Conservation (phyloP, 306 rosid species). For the Quercus agrifolia region DNA sequence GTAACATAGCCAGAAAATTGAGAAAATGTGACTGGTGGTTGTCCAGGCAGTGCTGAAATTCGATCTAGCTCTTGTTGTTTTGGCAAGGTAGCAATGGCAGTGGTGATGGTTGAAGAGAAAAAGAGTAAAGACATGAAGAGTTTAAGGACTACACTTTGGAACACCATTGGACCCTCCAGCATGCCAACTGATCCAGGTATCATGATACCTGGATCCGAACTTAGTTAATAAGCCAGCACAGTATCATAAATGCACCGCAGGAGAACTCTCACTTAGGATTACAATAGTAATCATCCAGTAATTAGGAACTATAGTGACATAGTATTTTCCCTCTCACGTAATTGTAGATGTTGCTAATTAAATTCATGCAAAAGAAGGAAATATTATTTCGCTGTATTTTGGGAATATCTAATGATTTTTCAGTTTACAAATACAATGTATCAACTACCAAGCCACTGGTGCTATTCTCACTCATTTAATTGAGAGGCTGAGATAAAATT, state of each 20-base stretch:
- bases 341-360: no score
- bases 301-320: no score
- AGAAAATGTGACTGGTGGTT: slow-evolving; percentile 57
- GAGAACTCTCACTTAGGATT: background rate
- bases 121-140: background rate
- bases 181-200: background rate
- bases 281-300: no score
- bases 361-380: no score
- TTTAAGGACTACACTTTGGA: slow-evolving; percentile 1
- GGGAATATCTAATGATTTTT: no score
- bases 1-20: slow-evolving; percentile 81
- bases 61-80: slow-evolving; percentile 56
- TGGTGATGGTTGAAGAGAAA: background rate
- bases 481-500: no score
- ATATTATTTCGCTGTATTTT: no score
- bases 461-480: no score
- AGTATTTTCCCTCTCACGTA: no score
- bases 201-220: background rate
- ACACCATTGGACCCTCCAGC: slow-evolving; percentile 16
- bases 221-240: background rate
- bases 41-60: slow-evolving; percentile 69
- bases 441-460: no score
- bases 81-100: background rate
- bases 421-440: no score
- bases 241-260: slow-evolving; percentile 6